phyloP scores from a whole-genome alignment of 2,329 filamentous ascomycete genomes.

The Fusarium luffae region DNA sequence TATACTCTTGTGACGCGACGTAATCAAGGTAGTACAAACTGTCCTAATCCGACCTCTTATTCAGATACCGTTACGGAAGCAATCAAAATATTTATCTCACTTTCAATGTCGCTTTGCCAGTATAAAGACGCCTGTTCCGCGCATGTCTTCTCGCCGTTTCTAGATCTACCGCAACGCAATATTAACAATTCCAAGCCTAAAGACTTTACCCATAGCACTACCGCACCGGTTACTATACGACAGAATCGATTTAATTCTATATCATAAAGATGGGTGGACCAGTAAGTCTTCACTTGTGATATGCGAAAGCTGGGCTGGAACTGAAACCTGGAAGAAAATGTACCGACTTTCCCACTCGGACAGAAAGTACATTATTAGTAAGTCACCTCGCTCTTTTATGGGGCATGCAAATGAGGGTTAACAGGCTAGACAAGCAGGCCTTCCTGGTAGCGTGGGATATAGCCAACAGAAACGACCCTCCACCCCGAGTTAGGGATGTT shows the following conservation, averaged over 20 bases:
- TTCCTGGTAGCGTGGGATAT: too few species aligned
- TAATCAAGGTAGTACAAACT: accelerated
- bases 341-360: too few species aligned
- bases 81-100: not conserved
- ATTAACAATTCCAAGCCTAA: not conserved
- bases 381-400: too few species aligned
- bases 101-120: not conserved
- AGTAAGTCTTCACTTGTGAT: not conserved
- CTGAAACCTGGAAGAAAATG: too few species aligned
- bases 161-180: not conserved
- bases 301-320: not conserved
- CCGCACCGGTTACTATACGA: not conserved
- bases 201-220: accelerated
- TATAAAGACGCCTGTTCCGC: not conserved
- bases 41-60: accelerated
- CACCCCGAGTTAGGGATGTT: too few species aligned
- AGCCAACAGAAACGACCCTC: too few species aligned
- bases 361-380: too few species aligned
- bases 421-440: too few species aligned
- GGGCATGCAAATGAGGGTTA: too few species aligned
- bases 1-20: not conserved
- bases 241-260: not conserved
- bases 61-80: not conserved
- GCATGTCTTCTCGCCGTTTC: not conserved
- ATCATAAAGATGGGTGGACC: too few species aligned